Percentiles rank a stretch among this genome's conserved stretches.
phyloP scores from a whole-genome alignment of 2,329 filamentous ascomycete genomes.

The Fusarium robinianum region DNA sequence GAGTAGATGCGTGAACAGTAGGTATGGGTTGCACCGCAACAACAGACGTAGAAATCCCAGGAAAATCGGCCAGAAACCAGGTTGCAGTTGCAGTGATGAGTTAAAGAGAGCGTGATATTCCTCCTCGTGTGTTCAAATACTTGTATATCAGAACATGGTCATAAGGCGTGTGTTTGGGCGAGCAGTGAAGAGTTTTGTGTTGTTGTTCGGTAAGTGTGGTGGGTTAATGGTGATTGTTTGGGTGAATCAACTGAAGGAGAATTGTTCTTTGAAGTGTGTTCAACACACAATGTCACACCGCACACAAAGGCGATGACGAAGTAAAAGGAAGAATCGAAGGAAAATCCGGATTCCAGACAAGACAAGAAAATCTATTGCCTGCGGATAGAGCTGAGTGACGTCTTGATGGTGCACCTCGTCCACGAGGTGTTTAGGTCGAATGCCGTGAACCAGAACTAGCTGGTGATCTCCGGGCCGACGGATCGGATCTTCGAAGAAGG shows the following conservation, averaged over 20 bases:
- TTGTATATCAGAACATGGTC: slow-evolving; percentile 32
- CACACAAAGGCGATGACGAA: slow-evolving; percentile 18
- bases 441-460: slow-evolving; percentile 25
- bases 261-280: slow-evolving; percentile 20
- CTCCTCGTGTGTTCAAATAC: slow-evolving; percentile 26
- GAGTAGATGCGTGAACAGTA: slow-evolving; percentile 12
- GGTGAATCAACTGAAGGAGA: slow-evolving; percentile 9
- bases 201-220: slow-evolving; percentile 18
- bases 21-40: slow-evolving; percentile 9
- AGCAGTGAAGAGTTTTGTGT: slow-evolving; percentile 21
- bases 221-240: slow-evolving; percentile 20
- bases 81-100: slow-evolving; percentile 3
- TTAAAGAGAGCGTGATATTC: slow-evolving; percentile 26
- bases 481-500: slow-evolving; percentile 20
- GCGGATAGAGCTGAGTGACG: slow-evolving; percentile 13
- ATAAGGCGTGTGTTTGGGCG: slow-evolving; percentile 12
- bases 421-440: slow-evolving; percentile 22
- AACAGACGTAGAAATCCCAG: slow-evolving; percentile 7
- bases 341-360: slow-evolving; percentile 15
- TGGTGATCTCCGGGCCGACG: slow-evolving; percentile 16
- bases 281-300: slow-evolving; percentile 24
- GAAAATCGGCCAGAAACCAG: slow-evolving; percentile 19
- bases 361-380: slow-evolving; percentile 15
- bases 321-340: slow-evolving; percentile 3
- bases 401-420: slow-evolving; percentile 27